Evolutionary conservation across 768 basidiomycete species (phyloP), one percentile per base, ranked within the genome.

Genomic region (Dioszegia aurantiaca): DNA sequence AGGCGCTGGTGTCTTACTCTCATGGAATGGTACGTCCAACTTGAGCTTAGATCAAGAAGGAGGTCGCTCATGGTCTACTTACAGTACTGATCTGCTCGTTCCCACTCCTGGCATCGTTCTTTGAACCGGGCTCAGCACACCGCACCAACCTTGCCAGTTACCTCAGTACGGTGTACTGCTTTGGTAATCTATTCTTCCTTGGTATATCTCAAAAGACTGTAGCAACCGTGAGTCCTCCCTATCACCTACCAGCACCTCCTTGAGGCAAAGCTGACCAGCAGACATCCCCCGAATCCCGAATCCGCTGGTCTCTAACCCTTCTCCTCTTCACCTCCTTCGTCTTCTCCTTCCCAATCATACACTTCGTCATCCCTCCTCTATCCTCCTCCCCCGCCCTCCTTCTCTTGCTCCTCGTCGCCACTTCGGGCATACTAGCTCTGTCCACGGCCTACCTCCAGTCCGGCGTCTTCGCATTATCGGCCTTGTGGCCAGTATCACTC

Each of bases 51-150:
- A 19, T 4, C 11, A 30, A n/a, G n/a, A n/a, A n/a, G n/a, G n/a
- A n/a, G n/a, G 19, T 6, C 17, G 24, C 26, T 31, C 28, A 59
- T 59, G 24, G 46, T n/a, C n/a, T 51, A 46, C 36, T 23, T n/a
- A 21, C 57, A 94, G 91, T 86, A 0, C 79, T 92, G 69, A 91
- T 95, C 24, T 94, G 89, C 30, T 89, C 87, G 0, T 85, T 85
- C 45, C 85, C 90, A 0, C 90, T 86, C 73, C 89, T 94, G 73
- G 73, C 87, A 30, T 83, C 87, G 0, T 81, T 88, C 55, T 76
- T 94, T 36, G 80, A 78, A 2, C 28, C 54, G 10, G 81, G 80
- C 19, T 87, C 88, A 2, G 73, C 83, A 0, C 65, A 87, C 19
- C 79, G 81, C 56, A 71, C 80, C 16, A 82, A 83, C 9, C 87